These are phyloP conservation scores for Mortierella sp. DNA, from an alignment of 371 early-diverging fungal genomes.

Conservation along the genomic window DNA sequence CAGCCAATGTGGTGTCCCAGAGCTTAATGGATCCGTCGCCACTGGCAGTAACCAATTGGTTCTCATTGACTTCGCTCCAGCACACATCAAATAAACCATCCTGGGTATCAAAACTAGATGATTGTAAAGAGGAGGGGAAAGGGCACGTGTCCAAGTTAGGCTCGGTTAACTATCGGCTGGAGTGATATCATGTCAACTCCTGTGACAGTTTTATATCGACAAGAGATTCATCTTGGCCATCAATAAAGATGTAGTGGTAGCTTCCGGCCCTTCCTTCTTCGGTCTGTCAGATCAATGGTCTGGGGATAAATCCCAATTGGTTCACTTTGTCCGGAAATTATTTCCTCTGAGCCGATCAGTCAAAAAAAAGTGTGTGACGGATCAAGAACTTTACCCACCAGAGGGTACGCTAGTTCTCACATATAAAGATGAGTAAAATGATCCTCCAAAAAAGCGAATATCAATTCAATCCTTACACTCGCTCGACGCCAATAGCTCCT, in stretches of 20 bases:
- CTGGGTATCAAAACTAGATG: constrained; percentile 90
- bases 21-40: constrained; percentile 96
- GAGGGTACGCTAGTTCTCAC: neutral
- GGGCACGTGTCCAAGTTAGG: neutral
- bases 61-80: constrained; percentile 96
- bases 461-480: constrained; percentile 66
- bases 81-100: constrained; percentile 94
- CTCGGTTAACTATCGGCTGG: neutral
- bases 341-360: constrained; percentile 49
- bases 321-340: constrained; percentile 48
- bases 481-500: constrained; percentile 64
- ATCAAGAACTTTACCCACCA: neutral
- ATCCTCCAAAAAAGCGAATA: neutral
- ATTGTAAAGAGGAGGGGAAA: neutral
- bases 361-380: neutral
- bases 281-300: constrained; percentile 16
- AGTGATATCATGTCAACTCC: neutral
- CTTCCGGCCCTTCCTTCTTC: neutral
- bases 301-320: constrained; percentile 20
- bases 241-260: neutral
- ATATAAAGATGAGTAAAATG: neutral
- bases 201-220: neutral
- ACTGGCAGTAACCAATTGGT: constrained; percentile 90
- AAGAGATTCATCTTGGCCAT: neutral
- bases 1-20: constrained; percentile 88